Evolutionary conservation across 1,284 basidiomycete species (phyloP).

Genomic region (Puccinia brachypodii): DNA sequence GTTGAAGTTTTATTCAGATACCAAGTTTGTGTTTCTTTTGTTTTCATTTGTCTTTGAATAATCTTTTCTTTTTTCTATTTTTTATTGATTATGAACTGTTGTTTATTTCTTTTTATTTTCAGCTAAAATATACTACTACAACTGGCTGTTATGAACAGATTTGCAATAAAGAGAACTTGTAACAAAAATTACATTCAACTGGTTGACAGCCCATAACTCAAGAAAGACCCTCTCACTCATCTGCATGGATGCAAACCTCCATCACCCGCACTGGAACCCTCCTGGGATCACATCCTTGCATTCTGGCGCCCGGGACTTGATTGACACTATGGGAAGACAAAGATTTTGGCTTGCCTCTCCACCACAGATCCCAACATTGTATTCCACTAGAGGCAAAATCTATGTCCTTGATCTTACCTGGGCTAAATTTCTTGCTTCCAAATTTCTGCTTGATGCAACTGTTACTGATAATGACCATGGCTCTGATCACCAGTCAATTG

Average conservation of each 20-base stretch:
- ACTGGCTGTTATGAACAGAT: no score
- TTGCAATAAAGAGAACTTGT: no score
- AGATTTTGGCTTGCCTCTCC: not conserved
- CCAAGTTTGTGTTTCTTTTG: no score
- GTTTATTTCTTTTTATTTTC: no score
- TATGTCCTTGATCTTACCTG: not conserved
- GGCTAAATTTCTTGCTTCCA: not conserved
- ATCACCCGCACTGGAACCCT: constrained; percentile 3
- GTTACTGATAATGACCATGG: not conserved
- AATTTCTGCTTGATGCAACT: not conserved
- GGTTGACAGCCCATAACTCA: not conserved
- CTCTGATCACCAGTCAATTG: not conserved
- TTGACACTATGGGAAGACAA: not conserved
- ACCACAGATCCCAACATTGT: not conserved
- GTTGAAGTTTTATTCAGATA: no score
- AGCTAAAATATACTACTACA: no score
- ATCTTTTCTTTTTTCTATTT: no score
- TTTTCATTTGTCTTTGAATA: no score
- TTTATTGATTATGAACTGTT: no score
- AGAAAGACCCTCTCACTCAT: not conserved
- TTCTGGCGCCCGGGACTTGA: not conserved
- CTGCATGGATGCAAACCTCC: constrained; percentile 7
- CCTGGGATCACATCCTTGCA: not conserved
- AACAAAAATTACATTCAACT: no score
- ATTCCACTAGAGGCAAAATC: not conserved